Conservation (phyloP, 257 asterid genomes). For the Capsicum pubescens region DNA sequence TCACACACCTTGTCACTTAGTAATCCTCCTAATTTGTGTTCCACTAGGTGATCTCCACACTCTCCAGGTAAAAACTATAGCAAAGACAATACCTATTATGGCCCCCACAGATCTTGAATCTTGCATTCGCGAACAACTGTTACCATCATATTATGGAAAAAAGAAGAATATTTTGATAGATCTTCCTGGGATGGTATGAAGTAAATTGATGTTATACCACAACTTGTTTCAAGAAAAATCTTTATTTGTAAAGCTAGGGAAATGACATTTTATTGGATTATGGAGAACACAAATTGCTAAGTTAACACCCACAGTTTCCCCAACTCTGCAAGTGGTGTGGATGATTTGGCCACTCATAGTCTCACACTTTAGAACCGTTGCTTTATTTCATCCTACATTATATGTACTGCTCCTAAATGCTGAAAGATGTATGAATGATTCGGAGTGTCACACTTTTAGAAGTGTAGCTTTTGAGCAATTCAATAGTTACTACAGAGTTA, state of each 20-base stretch:
- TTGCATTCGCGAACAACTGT: conserved; percentile 43
- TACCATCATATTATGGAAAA: conserved; percentile 10
- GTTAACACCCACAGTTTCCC: neutral
- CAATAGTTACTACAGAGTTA: neutral
- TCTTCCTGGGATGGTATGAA: neutral
- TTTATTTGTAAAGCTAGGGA: neutral
- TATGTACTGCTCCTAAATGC: conserved; percentile 4
- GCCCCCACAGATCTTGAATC: conserved; percentile 84
- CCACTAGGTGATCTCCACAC: conserved; percentile 69
- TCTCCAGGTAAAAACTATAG: conserved; percentile 90
- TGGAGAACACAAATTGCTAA: conserved; percentile 3
- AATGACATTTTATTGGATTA: neutral
- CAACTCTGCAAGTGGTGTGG: conserved; percentile 9
- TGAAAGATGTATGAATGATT: neutral
- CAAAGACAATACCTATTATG: conserved; percentile 84
- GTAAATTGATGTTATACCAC: neutral
- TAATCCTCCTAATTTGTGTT: conserved; percentile 60
- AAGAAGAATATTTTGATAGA: neutral
- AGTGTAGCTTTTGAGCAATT: neutral
- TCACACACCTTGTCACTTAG: conserved; percentile 58
- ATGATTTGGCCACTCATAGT: neutral
- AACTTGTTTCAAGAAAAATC: neutral
- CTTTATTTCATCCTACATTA: neutral
- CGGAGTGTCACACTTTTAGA: neutral
- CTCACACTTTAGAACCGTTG: neutral